Evolutionary conservation across 306 rosid species (phyloP), one percentile per base, ranked within the genome.

Genomic region (Quercus dentata): DNA sequence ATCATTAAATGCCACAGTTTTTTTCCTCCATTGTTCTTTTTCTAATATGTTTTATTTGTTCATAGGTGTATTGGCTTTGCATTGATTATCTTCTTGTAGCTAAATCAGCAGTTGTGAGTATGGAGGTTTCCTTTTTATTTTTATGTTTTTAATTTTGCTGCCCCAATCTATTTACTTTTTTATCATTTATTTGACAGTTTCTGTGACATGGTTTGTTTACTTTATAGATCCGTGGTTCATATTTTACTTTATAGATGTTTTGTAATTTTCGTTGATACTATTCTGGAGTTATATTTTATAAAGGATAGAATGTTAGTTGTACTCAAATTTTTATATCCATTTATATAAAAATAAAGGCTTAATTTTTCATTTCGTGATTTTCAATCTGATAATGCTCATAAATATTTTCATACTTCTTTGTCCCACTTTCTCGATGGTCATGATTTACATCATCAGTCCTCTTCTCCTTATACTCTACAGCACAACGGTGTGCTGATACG

Each of bases 11-110:
- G 25, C 10, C 71, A 35, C n/a, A 30, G 11, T 38, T 11, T 49
- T 11, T 69, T 57, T 69, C 67, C 15, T 31, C 9, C n/a, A 2
- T 59, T 79, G 21, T 21, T 76, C 65, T 33, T 33, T 82, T 57
- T 72, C 35, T 87, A 71, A 82, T 79, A 74, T 58, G 75, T 56
- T 69, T 28, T 74, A 15, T 68, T 20, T 79, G 54, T 87, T 83
- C 64, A 70, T 81, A 94, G 98, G 98, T 94, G 75, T 94, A 88
- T 87, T 92, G 98, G 97, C 89, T 94, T 80, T 89, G 91, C 55
- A 65, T 91, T 79, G 97, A 94, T 83, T 94, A 92, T 86, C 97
- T 89, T 76, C 72, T 86, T 74, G 94, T 90, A 63, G 98, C 97
- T 54, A 89, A 88, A 85, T 87, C 92, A 13, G 97, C 97, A 79